A percentile compares a stretch with the other conserved stretches of the same genome.
phyloP scores from a whole-genome alignment of 1,284 basidiomycete species.

The Puccinia horiana region DNA sequence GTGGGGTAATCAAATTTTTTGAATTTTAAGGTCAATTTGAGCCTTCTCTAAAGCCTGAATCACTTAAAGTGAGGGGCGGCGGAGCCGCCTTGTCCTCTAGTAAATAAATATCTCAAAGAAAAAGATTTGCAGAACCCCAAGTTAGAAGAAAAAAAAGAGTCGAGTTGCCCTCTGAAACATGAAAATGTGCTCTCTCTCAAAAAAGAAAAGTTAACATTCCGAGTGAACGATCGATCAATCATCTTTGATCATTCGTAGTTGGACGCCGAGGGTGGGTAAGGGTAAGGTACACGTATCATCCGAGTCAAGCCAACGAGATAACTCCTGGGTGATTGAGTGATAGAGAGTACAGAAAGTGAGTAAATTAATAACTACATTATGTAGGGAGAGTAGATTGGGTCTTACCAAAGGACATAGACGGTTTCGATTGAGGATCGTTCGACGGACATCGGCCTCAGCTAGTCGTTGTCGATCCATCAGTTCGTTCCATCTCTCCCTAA shows the following conservation, averaged over 20 bases:
- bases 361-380: background rate
- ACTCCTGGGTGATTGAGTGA: constrained; percentile 2
- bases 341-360: background rate
- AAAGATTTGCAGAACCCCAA: no score
- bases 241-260: constrained; percentile 27
- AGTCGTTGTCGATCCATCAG: constrained; percentile 34
- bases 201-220: no score
- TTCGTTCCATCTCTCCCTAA: constrained; percentile 23
- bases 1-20: no score
- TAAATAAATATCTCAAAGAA: no score
- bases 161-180: background rate
- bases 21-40: no score
- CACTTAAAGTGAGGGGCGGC: no score
- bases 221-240: background rate
- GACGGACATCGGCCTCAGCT: constrained; percentile 22
- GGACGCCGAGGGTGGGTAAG: constrained; percentile 32
- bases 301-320: constrained; percentile 35
- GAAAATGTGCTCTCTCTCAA: background rate
- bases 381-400: background rate
- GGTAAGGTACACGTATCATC: constrained; percentile 40
- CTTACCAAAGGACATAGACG: constrained; percentile 29
- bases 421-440: constrained; percentile 26
- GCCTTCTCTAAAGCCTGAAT: no score
- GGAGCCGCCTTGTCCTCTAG: no score
- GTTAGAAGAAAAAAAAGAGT: no score